phyloP scores from a whole-genome alignment of 2,329 filamentous ascomycete species.

The Leptoxyphium fumago region DNA sequence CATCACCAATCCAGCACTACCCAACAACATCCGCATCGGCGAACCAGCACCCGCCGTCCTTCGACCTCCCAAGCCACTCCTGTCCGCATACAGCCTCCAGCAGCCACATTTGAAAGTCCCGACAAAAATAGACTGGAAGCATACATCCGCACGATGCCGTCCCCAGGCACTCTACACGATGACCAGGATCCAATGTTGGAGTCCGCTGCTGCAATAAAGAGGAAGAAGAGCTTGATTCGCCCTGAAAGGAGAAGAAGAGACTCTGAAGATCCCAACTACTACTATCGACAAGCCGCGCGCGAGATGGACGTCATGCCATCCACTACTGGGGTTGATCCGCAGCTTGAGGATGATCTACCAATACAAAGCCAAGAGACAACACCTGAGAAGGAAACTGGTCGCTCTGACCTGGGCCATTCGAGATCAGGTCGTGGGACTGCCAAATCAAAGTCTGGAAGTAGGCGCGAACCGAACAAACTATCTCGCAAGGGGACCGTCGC shows the following conservation, averaged over 20 bases:
- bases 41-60: not conserved
- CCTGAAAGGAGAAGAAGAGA: slow-evolving; percentile 80
- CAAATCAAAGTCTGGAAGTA: slow-evolving; percentile 20
- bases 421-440: not conserved
- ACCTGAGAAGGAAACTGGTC: slow-evolving; percentile 25
- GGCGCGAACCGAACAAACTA: slow-evolving; percentile 19
- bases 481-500: slow-evolving; percentile 46
- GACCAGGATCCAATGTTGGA: slow-evolving; percentile 42
- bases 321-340: slow-evolving; percentile 79
- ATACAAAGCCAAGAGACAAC: slow-evolving; percentile 46
- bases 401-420: not conserved
- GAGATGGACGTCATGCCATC: slow-evolving; percentile 86
- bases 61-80: not conserved
- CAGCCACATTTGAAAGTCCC: not conserved
- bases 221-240: slow-evolving; percentile 78
- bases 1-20: not conserved
- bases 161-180: slow-evolving; percentile 26
- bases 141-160: slow-evolving; percentile 27
- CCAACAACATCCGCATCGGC: not conserved
- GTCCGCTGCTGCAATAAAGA: slow-evolving; percentile 27
- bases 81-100: not conserved
- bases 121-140: slow-evolving; percentile 24
- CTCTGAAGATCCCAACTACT: slow-evolving; percentile 80
- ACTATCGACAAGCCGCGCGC: slow-evolving; percentile 88
- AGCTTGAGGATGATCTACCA: slow-evolving; percentile 48